Percentiles rank a stretch among this genome's conserved stretches.
Conservation (phyloP, 306 rosid species). For the Ziziphus jujuba region DNA sequence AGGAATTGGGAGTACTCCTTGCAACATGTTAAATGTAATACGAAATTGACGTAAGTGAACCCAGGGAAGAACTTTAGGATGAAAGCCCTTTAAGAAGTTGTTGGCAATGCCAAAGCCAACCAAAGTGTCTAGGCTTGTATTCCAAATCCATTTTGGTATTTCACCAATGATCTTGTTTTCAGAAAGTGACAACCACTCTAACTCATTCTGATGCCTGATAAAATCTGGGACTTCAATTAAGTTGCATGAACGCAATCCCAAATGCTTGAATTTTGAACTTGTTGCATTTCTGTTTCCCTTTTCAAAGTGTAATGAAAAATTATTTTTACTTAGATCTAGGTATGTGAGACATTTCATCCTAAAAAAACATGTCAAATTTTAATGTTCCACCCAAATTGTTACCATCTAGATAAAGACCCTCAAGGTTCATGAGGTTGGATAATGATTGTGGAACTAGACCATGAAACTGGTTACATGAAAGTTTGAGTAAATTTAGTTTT, state of each 20-base stretch:
- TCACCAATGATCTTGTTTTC: neutral
- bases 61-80: neutral
- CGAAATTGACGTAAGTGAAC: neutral
- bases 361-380: neutral
- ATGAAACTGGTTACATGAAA: rapidly evolving
- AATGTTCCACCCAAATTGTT: too few relatives aligned
- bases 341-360: neutral
- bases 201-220: neutral
- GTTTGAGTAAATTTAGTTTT: rapidly evolving
- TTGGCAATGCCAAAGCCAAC: too few relatives aligned
- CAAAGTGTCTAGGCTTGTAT: neutral
- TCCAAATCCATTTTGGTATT: neutral
- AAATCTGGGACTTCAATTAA: neutral
- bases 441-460: too few relatives aligned
- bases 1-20: too few relatives aligned
- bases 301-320: neutral
- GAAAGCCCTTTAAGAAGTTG: neutral
- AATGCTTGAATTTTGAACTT: rapidly evolving
- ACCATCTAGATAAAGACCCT: rapidly evolving
- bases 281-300: neutral
- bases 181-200: rapidly evolving
- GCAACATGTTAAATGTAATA: rapidly evolving
- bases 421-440: neutral
- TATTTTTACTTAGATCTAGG: rapidly evolving
- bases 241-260: neutral